A percentile compares a stretch with the other conserved stretches of the same genome.
Evolutionary conservation across 2,329 filamentous ascomycete species (phyloP).

Genomic region (Alternaria arbusti): DNA sequence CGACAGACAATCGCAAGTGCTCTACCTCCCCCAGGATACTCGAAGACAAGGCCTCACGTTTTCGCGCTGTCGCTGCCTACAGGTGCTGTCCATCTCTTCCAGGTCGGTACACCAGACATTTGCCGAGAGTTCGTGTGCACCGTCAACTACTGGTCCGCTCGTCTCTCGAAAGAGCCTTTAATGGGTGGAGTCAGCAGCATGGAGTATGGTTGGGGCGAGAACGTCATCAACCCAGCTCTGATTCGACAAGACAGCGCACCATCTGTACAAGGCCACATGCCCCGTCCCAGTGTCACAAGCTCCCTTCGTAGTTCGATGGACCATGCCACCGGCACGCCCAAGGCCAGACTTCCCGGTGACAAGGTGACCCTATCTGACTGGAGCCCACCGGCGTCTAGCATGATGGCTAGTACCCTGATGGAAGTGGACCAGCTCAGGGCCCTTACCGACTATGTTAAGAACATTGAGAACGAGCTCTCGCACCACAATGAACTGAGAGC

Average conservation of each 20-base stretch:
- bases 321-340: constrained; percentile 62
- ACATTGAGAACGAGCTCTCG: constrained; percentile 84
- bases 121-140: constrained; percentile 92
- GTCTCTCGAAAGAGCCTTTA: constrained; percentile 90
- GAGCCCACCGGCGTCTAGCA: constrained; percentile 86
- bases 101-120: constrained; percentile 93
- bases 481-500: constrained; percentile 86
- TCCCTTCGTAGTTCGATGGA: constrained; percentile 67
- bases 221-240: constrained; percentile 67
- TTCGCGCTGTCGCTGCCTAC: constrained; percentile 93
- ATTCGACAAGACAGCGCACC: constrained; percentile 51
- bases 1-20: constrained; percentile 91
- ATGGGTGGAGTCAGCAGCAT: constrained; percentile 94
- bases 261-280: constrained; percentile 42
- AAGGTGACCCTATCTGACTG: constrained; percentile 84
- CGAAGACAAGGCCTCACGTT: constrained; percentile 85
- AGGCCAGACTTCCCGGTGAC: constrained; percentile 80
- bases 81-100: constrained; percentile 96
- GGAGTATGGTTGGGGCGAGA: constrained; percentile 95
- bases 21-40: constrained; percentile 90
- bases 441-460: constrained; percentile 78
- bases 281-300: constrained; percentile 64
- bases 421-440: constrained; percentile 83
- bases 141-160: constrained; percentile 96
- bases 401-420: constrained; percentile 79